Percentiles rank a stretch among this genome's conserved stretches.
Evolutionary conservation across 1,139 yeast species (phyloP).

Genomic region (Geotrichum klebahnii): DNA sequence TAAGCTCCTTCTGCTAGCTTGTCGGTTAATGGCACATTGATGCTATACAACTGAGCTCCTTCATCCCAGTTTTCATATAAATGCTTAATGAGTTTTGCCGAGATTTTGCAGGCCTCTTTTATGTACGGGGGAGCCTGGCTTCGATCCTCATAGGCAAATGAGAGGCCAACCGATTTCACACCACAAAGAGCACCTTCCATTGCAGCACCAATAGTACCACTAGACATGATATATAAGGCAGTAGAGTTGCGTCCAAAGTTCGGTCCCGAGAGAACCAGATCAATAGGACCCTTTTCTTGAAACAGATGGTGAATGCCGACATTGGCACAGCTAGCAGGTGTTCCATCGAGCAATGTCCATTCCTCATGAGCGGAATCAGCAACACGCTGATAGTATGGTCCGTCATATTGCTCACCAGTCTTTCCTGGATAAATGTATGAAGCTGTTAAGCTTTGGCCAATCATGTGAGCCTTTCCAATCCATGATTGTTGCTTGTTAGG

Average conservation of each 20-base stretch:
- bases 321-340: conserved; percentile 95
- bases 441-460: conserved; percentile 70
- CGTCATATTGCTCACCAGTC: conserved; percentile 52
- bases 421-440: conserved; percentile 48
- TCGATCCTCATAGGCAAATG: conserved; percentile 66
- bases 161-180: conserved; percentile 68
- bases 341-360: conserved; percentile 84
- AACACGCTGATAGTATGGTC: conserved; percentile 54
- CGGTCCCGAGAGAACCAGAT: conserved; percentile 88
- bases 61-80: conserved; percentile 56
- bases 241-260: conserved; percentile 91
- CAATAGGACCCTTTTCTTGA: conserved; percentile 56
- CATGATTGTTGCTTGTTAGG: conserved; percentile 71
- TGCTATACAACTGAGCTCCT: conserved; percentile 66
- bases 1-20: conserved; percentile 53
- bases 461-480: conserved; percentile 97
- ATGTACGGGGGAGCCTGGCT: conserved; percentile 54
- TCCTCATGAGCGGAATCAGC: conserved; percentile 52
- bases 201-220: conserved; percentile 98
- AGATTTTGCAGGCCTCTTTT: conserved; percentile 61
- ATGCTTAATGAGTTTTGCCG: conserved; percentile 59
- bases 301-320: conserved; percentile 77
- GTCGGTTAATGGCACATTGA: conserved; percentile 72
- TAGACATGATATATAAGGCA: conserved; percentile 81
- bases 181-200: conserved; percentile 89